Base-by-base conservation (phyloP, 192 early-diverging fungal genomes). In the Coemansia furcata region DNA sequence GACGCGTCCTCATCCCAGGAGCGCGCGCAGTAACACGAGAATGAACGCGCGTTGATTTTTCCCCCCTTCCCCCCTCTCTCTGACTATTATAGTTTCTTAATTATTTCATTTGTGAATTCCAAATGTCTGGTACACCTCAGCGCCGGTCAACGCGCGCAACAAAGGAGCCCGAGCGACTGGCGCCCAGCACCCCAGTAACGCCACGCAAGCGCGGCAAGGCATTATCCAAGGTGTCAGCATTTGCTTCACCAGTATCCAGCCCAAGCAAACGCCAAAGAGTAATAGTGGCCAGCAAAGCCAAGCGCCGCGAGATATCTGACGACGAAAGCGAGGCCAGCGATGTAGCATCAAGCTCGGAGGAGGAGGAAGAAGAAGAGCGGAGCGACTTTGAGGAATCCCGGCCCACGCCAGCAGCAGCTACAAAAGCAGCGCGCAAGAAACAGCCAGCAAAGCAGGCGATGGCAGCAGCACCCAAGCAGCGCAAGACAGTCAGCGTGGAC, bases 131-230 rank as follows among this genome's bases (percentile, higher is more conserved):
- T 44, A 81, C 73, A 39, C 72, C 78, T 30, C 60, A 52, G 63
- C 76, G 78, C 26, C 71, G 73, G 23, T 81, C 78, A 4, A 35
- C 78, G 44, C 78, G 78, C 62, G 73, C 65, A 14, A 60, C 70
- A 9, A 72, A 69, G 49, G 64, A 65, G 33, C 78, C 78, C 14
- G 73, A 76, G 39, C 55, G 78, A 11, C 61, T 81, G 59, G 68
- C 67, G 7, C 36, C 69, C 29, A 30, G 35, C 26, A 30, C 58
- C 17, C 39, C 57, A 47, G 2, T 71, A 12, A 81, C 78, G 7
- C 78, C 78, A 11, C 73, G 67, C 44, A 81, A 76, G 38, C 78
- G 73, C 29, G 33, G 55, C 54, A 76, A 72, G 49, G 38, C 60
- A 14, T 33, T 32, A 49, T 52, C 47, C 33, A 57, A 47, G n/a